Conservation (phyloP, 192 early-diverging fungal species). For the Backusella sp. region DNA sequence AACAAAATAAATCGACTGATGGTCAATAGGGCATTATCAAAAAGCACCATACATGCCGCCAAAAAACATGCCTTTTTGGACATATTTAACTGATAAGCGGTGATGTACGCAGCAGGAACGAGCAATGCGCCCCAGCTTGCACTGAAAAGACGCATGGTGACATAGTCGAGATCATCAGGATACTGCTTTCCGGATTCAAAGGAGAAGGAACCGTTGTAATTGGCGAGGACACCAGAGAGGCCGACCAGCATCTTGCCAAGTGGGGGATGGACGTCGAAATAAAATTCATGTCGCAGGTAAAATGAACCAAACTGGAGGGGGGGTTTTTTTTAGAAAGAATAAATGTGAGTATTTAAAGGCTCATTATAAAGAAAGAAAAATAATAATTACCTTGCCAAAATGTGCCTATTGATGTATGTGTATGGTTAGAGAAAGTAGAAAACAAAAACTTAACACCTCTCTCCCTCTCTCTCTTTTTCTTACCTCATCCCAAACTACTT, state of each 20-base stretch:
- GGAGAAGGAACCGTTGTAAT: slow-evolving; percentile 83
- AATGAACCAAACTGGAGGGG: slow-evolving; percentile 78
- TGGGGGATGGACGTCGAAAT: slow-evolving; percentile 98
- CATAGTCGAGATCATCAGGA: slow-evolving; percentile 80
- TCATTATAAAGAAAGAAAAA: background rate
- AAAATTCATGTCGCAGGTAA: slow-evolving; percentile 92
- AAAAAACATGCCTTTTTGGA: slow-evolving; percentile 65
- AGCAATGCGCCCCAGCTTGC: slow-evolving; percentile 86
- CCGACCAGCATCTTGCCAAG: slow-evolving; percentile 96
- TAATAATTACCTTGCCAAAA: slow-evolving; percentile 52
- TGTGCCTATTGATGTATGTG: slow-evolving; percentile 38
- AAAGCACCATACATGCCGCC: slow-evolving; percentile 77
- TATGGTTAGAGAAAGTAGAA: background rate
- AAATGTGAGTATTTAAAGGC: background rate
- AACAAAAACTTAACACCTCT: background rate
- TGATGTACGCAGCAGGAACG: slow-evolving; percentile 90
- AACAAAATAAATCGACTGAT: slow-evolving; percentile 40
- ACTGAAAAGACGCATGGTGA: slow-evolving; percentile 86
- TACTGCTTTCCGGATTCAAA: slow-evolving; percentile 82
- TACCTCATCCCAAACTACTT: slow-evolving; percentile 70
- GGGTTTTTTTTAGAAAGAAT: slow-evolving; percentile 11
- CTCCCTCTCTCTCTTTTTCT: background rate
- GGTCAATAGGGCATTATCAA: slow-evolving; percentile 34
- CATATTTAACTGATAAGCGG: slow-evolving; percentile 72
- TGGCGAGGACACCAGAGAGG: slow-evolving; percentile 76